phyloP scores from a whole-genome alignment of 805 yeast species.

The Candida patagonica region DNA sequence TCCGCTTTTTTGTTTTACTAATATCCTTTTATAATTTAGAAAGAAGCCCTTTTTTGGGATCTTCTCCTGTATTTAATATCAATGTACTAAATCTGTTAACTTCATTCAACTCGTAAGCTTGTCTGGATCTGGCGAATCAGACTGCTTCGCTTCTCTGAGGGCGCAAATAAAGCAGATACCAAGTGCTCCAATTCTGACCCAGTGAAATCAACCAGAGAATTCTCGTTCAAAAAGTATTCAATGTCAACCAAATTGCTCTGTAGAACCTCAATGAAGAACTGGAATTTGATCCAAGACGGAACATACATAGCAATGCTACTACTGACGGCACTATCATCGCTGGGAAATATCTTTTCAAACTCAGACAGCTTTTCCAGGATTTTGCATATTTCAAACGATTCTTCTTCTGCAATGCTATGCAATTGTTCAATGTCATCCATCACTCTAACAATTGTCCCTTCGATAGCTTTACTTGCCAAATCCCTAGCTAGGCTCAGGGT shows the following conservation, averaged over 20 bases:
- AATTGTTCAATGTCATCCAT: constrained; percentile 15
- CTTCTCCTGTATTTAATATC: too few relatives aligned
- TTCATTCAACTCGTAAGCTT: not conserved
- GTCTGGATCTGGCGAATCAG: constrained; percentile 18
- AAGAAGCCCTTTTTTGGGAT: too few relatives aligned
- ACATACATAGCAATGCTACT: constrained; percentile 20
- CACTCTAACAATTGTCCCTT: constrained; percentile 19
- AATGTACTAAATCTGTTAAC: not conserved
- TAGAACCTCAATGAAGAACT: constrained; percentile 26
- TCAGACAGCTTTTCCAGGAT: constrained; percentile 10
- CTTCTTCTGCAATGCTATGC: constrained; percentile 25
- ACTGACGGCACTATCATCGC: constrained; percentile 2
- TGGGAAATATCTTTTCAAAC: constrained; percentile 13
- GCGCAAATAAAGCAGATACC: constrained; percentile 28
- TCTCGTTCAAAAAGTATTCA: constrained; percentile 19
- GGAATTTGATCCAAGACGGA: constrained; percentile 31
- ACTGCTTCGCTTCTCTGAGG: constrained; percentile 22
- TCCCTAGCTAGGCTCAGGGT: constrained; percentile 7
- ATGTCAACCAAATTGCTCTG: constrained; percentile 26
- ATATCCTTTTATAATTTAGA: too few relatives aligned
- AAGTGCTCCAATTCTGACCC: constrained; percentile 24
- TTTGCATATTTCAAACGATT: constrained; percentile 17
- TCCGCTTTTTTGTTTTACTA: constrained; percentile 3
- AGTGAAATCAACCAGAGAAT: constrained; percentile 27
- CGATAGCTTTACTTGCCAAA: constrained; percentile 18